phyloP scores from a whole-genome alignment of 2,329 filamentous ascomycete genomes.

The Tolypocladium ophioglossoides region DNA sequence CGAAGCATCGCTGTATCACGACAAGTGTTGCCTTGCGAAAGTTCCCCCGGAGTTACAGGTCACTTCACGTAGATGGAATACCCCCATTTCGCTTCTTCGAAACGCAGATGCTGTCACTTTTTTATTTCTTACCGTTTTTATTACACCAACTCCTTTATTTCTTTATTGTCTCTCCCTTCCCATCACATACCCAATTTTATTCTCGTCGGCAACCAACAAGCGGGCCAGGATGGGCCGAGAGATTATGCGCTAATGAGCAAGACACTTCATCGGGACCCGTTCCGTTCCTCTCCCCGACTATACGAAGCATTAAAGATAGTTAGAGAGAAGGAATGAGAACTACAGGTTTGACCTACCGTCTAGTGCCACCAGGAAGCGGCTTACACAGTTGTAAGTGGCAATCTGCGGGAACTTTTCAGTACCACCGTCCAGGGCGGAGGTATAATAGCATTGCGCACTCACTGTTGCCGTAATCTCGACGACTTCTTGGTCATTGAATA shows the following conservation, averaged over 20 bases:
- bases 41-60: slow-evolving; percentile 9
- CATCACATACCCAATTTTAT: not conserved
- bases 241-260: slow-evolving; percentile 18
- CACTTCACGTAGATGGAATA: slow-evolving; percentile 29
- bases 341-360: slow-evolving; percentile 45
- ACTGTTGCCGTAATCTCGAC: slow-evolving; percentile 75
- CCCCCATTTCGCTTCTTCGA: slow-evolving; percentile 18
- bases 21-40: slow-evolving; percentile 2
- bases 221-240: not conserved
- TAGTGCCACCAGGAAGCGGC: slow-evolving; percentile 70
- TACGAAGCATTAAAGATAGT: slow-evolving; percentile 6
- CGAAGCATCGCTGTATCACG: slow-evolving; percentile 16
- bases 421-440: not conserved
- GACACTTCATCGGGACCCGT: slow-evolving; percentile 34
- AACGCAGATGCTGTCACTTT: not conserved
- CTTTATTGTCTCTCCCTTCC: not conserved
- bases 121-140: not conserved
- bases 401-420: slow-evolving; percentile 22
- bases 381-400: slow-evolving; percentile 77
- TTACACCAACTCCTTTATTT: not conserved
- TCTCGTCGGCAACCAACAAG: not conserved
- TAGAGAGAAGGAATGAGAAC: not conserved
- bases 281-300: slow-evolving; percentile 48
- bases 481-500: slow-evolving; percentile 60
- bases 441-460: slow-evolving; percentile 10